Conservation (phyloP, 1,139 yeast species). For the Saccharomycopsis phalli region DNA sequence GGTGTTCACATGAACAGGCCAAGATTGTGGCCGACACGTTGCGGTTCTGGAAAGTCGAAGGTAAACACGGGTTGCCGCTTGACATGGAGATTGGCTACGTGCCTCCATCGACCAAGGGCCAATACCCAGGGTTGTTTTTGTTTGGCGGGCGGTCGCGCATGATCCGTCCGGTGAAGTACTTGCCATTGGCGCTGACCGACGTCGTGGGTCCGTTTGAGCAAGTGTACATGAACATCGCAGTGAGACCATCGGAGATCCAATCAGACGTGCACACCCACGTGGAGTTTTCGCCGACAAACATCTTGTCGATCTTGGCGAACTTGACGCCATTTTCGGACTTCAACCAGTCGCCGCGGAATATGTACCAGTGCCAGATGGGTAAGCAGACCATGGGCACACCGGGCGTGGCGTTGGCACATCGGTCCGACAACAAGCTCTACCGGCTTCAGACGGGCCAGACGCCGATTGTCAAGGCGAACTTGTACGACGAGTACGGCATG, state of each 20-base stretch:
- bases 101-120: constrained; percentile 92
- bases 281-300: constrained; percentile 90
- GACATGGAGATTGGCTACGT: constrained; percentile 91
- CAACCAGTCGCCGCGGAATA: constrained; percentile 98
- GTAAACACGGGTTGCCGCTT: constrained; percentile 63
- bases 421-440: constrained; percentile 92
- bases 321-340: constrained; percentile 97
- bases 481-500: constrained; percentile 95
- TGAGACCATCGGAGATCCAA: constrained; percentile 85
- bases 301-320: constrained; percentile 87
- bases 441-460: constrained; percentile 94
- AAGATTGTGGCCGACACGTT: constrained; percentile 79
- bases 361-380: constrained; percentile 99
- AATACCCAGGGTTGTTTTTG: constrained; percentile 88
- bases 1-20: constrained; percentile 90
- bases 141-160: constrained; percentile 91
- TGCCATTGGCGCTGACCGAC: constrained; percentile 77
- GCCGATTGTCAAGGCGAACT: constrained; percentile 89
- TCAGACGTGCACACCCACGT: constrained; percentile 81
- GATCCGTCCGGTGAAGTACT: constrained; percentile 91
- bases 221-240: constrained; percentile 94
- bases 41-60: constrained; percentile 89
- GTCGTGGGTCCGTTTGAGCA: constrained; percentile 97
- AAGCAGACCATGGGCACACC: constrained; percentile 99
- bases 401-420: constrained; percentile 85